Base-by-base conservation (phyloP, 2,329 filamentous ascomycete genomes). In the Claviceps sp. region DNA sequence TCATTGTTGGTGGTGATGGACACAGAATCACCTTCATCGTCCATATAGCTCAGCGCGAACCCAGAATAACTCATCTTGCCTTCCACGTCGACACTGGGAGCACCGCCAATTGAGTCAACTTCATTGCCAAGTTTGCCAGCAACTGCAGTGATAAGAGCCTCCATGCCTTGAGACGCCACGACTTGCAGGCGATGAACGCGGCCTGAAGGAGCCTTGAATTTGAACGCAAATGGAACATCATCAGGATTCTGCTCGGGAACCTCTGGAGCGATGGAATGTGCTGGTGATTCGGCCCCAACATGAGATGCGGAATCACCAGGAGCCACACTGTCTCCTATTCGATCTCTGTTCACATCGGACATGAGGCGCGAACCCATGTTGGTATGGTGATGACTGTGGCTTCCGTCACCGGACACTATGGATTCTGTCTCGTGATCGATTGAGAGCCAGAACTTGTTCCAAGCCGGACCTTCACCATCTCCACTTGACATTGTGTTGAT, bases 371-470 rank as follows among this genome's bases (percentile, higher is more conserved):
- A 78, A 55, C 82, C 80, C 47, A 83, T 73, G 53, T 84, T 82
- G 50, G 81, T 62, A 74, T 81, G 65, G 61, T 73, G 74, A 60
- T 82, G 76, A 60, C 87, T 84, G 62, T 84, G 84, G 62, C 86
- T 87, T 48, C 85, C 87, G 53, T 94, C 88, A 55, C 90, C 93
- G 54, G 93, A 98, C 68, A 97, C 83, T 77, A 95, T 85, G 2
- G 93, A 98, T 69, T 97, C 93, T 14, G 90, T 91, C 67, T 95
- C 91, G 61, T 94, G 82, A 67, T 97, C 81, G 61, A 98, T 83
- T 1, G 93, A 97, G 59, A 97, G 76, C 93, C 93, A 98, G 73
- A 98, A 98, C 70, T 97, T 98, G 74, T 96, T 97, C 93, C 93
- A 98, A 6, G 93, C 93, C 5, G 93, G 93, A 0, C 93, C 93